Base-by-base conservation (phyloP, 164 flowering plant species). In the Nelumbo lutea region DNA sequence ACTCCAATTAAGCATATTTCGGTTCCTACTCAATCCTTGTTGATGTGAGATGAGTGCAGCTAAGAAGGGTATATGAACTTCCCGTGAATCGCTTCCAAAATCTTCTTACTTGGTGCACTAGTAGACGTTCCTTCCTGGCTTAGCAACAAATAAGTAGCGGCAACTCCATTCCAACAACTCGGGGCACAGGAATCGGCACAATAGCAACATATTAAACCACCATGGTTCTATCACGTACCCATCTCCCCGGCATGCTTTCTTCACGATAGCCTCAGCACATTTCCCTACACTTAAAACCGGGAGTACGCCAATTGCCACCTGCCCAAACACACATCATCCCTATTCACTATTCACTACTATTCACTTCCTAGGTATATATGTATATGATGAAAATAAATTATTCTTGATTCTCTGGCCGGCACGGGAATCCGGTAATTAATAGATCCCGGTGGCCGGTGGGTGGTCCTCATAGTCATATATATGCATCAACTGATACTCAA, bases 201-300 rank as follows among this genome's bases (percentile, higher is more conserved):
- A 10, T 27, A 59, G 60, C 5, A 63, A 3, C 0, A 43, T 14
- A 62, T 48, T 52, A 5, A 68, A 6, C 82, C 82, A 83, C 9
- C 73, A 44, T 38, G 90, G 90, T 64, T 61, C 79, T 6, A 82
- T 76, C 70, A 83, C 10, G 67, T 73, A 62, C 46, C 61, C 73
- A 2, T 83, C 84, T 14, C 90, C 87, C 1, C 80, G 70, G 66
- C 82, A 78, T 0, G 74, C 76, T 6, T 80, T 47, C 3, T 75
- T 47, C 43, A 83, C 82, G 14, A 83, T 78, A 42, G 46, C 72
- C 67, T 68, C 74, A 4, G 83, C 81, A 60, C 79, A 71, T 1
- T 51, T 40, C 42, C 61, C 68, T 1, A 69, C 71, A 3, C 68
- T 40, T 53, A 45, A 57, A 13, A 77, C 42, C 14, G 83, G 81